Conservation (phyloP, 2,329 filamentous ascomycete species). For the Westerdykella sp. region DNA sequence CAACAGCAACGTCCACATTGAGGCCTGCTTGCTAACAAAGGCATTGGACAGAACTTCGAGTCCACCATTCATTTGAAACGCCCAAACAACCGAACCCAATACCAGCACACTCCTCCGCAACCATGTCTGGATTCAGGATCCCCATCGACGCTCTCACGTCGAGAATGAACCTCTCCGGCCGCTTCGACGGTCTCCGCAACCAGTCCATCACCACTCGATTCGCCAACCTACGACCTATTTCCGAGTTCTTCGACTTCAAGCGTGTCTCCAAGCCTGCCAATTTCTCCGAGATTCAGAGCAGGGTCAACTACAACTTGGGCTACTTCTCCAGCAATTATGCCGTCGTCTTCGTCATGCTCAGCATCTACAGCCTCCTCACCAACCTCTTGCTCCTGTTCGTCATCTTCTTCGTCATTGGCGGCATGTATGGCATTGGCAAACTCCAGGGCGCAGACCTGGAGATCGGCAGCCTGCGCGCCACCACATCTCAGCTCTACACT, state of each 20-base stretch:
- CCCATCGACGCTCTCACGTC: constrained; percentile 88
- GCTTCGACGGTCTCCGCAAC: constrained; percentile 75
- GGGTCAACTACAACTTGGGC: constrained; percentile 93
- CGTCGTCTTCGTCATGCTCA: constrained; percentile 87
- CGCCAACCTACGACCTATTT: constrained; percentile 82
- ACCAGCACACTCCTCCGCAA: constrained; percentile 11
- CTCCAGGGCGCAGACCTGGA: constrained; percentile 84
- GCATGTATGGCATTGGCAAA: constrained; percentile 87
- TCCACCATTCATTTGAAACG: background rate
- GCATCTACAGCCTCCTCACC: constrained; percentile 88
- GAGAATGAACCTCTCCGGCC: constrained; percentile 76
- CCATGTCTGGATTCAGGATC: constrained; percentile 85
- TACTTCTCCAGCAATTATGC: constrained; percentile 99
- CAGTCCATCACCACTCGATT: constrained; percentile 77
- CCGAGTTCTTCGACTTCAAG: constrained; percentile 95
- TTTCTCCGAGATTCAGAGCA: constrained; percentile 82
- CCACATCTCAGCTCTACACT: constrained; percentile 91
- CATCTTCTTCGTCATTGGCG: constrained; percentile 77
- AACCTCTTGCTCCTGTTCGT: constrained; percentile 85
- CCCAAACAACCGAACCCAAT: constrained; percentile 1
- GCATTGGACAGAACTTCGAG: background rate
- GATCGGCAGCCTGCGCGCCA: constrained; percentile 73
- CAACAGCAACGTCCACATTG: background rate
- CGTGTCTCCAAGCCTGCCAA: constrained; percentile 89
- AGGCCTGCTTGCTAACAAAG: background rate